A percentile compares a stretch with the other conserved stretches of the same genome.
Conservation (phyloP, 2,329 filamentous ascomycete genomes). For the Lasiodiplodia gonubiensis region DNA sequence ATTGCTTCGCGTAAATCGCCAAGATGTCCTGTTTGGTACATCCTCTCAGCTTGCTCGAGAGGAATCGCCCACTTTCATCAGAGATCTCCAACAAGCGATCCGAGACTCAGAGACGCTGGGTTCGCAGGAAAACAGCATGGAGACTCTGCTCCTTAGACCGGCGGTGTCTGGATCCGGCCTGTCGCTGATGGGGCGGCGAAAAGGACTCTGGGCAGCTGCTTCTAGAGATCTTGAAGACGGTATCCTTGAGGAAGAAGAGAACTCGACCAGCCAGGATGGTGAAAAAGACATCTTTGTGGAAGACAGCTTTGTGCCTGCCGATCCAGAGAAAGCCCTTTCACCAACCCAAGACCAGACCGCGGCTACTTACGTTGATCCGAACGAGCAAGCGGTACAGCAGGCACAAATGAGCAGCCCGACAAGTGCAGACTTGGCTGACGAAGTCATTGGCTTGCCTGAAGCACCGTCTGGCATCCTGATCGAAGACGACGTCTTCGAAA, state of each 20-base stretch:
- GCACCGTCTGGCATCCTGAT: neutral
- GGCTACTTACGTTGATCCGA: neutral
- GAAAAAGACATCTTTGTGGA: neutral
- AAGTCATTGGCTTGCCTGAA: neutral
- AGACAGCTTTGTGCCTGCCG: neutral
- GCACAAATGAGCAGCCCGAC: neutral
- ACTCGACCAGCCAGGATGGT: too few relatives aligned
- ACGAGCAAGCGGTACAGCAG: neutral
- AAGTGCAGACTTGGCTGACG: too few relatives aligned
- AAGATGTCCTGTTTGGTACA: conserved; percentile 49
- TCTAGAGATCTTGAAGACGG: conserved; percentile 41
- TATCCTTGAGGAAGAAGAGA: conserved; percentile 36
- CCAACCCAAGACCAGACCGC: neutral
- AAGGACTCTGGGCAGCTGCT: conserved; percentile 42
- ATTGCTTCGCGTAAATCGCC: conserved; percentile 36
- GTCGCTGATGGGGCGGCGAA: conserved; percentile 28
- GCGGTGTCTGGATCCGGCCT: neutral
- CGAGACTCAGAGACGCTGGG: conserved; percentile 39
- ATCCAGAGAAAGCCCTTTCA: neutral
- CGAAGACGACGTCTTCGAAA: neutral
- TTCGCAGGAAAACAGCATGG: neutral
- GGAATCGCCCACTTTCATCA: conserved; percentile 44
- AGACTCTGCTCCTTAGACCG: conserved; percentile 3
- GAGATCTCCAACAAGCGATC: conserved; percentile 44
- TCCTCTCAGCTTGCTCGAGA: conserved; percentile 48